These are phyloP conservation scores for Dactylellina drechsleri DNA, from an alignment of 2,329 filamentous ascomycete genomes.

Conservation along the genomic window DNA sequence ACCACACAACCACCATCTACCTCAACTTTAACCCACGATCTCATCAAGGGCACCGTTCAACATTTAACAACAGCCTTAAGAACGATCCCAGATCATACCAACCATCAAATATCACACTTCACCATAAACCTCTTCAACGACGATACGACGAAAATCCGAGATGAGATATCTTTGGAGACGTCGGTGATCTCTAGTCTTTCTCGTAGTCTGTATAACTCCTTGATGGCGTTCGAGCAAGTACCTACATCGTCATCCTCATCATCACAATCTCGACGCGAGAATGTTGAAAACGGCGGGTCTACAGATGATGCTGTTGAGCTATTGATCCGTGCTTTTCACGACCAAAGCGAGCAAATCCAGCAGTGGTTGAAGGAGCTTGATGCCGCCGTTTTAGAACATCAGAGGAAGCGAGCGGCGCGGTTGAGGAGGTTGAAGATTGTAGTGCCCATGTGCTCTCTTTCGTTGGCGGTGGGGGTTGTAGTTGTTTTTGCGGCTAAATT, in stretches of 20 bases:
- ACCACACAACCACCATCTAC: not conserved
- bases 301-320: slow-evolving; percentile 19
- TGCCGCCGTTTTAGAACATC: slow-evolving; percentile 33
- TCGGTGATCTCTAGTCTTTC: slow-evolving; percentile 33
- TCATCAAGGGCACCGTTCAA: slow-evolving; percentile 41
- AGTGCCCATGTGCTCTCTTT: slow-evolving; percentile 40
- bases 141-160: slow-evolving; percentile 35
- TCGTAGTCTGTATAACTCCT: slow-evolving; percentile 27
- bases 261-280: not conserved
- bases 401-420: slow-evolving; percentile 31
- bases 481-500: slow-evolving; percentile 28
- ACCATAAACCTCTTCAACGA: slow-evolving; percentile 52
- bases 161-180: slow-evolving; percentile 32
- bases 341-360: slow-evolving; percentile 40
- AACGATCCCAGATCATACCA: slow-evolving; percentile 30
- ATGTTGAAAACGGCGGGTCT: not conserved
- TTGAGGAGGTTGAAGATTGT: slow-evolving; percentile 40
- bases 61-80: slow-evolving; percentile 26
- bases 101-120: slow-evolving; percentile 35
- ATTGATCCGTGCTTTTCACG: slow-evolving; percentile 35
- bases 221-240: slow-evolving; percentile 35
- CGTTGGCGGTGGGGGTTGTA: slow-evolving; percentile 33
- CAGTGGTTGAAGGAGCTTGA: slow-evolving; percentile 49
- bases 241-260: not conserved
- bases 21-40: slow-evolving; percentile 21